These are phyloP conservation scores for Rhynchospora tenuis DNA, from an alignment of 176 grass and related monocot species.

Conservation along the genomic window DNA sequence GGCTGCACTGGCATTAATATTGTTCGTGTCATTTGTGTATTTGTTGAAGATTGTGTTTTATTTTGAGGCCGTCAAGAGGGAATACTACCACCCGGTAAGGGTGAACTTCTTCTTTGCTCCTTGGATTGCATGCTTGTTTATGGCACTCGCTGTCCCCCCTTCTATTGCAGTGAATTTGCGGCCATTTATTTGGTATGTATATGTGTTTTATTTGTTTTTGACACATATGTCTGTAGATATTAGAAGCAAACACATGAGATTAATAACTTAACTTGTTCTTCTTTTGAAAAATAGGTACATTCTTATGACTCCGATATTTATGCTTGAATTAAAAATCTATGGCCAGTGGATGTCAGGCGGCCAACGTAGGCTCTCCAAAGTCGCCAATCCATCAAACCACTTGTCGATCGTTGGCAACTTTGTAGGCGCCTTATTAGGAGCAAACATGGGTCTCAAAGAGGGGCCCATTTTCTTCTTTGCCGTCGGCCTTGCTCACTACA, in stretches of 20 bases:
- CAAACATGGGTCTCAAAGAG: slow-evolving; percentile 68
- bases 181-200: slow-evolving; percentile 24
- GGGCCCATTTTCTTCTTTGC: slow-evolving; percentile 88
- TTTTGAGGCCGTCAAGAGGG: slow-evolving; percentile 82
- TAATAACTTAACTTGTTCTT: not conserved
- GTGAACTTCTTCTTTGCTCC: slow-evolving; percentile 99
- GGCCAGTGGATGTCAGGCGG: slow-evolving; percentile 97
- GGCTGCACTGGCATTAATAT: slow-evolving; percentile 42
- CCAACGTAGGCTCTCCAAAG: slow-evolving; percentile 61
- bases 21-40: slow-evolving; percentile 55
- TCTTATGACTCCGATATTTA: slow-evolving; percentile 81
- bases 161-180: not conserved
- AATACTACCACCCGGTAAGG: slow-evolving; percentile 86
- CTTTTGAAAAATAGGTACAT: slow-evolving; percentile 43
- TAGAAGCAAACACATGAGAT: not conserved
- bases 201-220: not conserved
- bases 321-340: slow-evolving; percentile 92
- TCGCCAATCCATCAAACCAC: slow-evolving; percentile 88
- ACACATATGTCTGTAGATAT: not conserved
- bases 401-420: slow-evolving; percentile 94
- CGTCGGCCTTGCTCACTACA: slow-evolving; percentile 82
- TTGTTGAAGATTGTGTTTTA: slow-evolving; percentile 73
- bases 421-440: slow-evolving; percentile 72
- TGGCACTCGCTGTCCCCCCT: slow-evolving; percentile 47
- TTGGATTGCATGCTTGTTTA: slow-evolving; percentile 75